These are phyloP conservation scores for Yueomyces sp. DNA, from an alignment of 1,139 yeast species.

Conservation along the genomic window DNA sequence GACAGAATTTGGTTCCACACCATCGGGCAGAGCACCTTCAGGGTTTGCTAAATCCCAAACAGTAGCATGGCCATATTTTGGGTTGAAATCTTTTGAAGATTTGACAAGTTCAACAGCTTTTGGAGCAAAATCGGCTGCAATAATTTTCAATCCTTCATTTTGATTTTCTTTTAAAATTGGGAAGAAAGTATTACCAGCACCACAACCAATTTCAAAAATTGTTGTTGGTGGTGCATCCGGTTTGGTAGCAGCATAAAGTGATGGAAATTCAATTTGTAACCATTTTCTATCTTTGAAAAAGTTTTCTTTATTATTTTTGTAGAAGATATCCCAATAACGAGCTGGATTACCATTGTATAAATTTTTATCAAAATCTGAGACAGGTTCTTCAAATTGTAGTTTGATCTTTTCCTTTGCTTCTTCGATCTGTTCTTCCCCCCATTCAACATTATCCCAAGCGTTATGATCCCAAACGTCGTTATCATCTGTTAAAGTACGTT, in stretches of 20 bases:
- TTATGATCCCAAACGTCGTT: conserved; percentile 84
- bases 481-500: conserved; percentile 56
- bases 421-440: conserved; percentile 82
- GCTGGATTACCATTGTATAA: conserved; percentile 79
- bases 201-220: conserved; percentile 91
- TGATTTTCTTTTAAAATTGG: conserved; percentile 76
- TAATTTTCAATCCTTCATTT: conserved; percentile 60
- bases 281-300: conserved; percentile 95
- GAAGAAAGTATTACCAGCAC: conserved; percentile 94
- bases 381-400: conserved; percentile 72
- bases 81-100: conserved; percentile 45
- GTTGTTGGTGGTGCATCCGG: conserved; percentile 57
- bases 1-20: conserved; percentile 67
- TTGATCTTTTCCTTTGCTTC: conserved; percentile 66
- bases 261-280: conserved; percentile 90
- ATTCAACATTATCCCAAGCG: conserved; percentile 97
- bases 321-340: conserved; percentile 89
- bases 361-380: conserved; percentile 69
- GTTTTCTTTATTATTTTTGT: conserved; percentile 79
- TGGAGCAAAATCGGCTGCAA: conserved; percentile 84
- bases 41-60: conserved; percentile 94
- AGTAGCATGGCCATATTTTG: conserved; percentile 62
- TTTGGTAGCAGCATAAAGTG: conserved; percentile 63
- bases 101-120: conserved; percentile 83
- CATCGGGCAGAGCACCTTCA: conserved; percentile 67